Base-by-base conservation (phyloP, 2,329 filamentous ascomycete species). In the Chalara sp. region DNA sequence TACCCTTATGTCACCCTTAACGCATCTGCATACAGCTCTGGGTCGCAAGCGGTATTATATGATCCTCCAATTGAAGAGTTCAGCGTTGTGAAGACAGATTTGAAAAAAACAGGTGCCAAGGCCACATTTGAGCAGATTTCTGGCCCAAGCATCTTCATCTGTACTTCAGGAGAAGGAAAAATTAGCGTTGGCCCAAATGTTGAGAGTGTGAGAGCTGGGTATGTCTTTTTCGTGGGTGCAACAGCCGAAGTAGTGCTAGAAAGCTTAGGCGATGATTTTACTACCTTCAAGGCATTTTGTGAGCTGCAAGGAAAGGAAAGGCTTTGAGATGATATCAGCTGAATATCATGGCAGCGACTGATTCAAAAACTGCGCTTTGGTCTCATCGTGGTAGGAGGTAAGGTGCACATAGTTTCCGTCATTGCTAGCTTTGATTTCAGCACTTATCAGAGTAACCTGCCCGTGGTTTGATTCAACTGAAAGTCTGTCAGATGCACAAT, bases 51-150 rank as follows among this genome's bases (percentile, higher is more conserved):
- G 4, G 73, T 80, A 7, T 79, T 97, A 12, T 99, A 99, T 68
- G 88, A 99, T 64, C 93, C 93, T 0, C 93, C 93, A 0, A 99
- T 99, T 56, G 89, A 96, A 48, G 93, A 99, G 67, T 99, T 99
- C 68, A 86, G 84, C 58, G 92, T 99, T 12, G 81, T 96, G 44
- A 84, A 89, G 63, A 86, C 87, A 0, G 80, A 86, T 8, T 74
- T 99, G 35, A 86, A 84, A 58, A 76, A 75, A 13, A 68, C 76
- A 0, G 86, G 83, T 2, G 81, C 88, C 32, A 96, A 95, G 70
- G 89, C 83, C 0, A 96, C 88, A 0, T 95, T 99, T 61, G 91
- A 96, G 55, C 78, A 83, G 0, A 81, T 99, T 46, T 82, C 86
- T 6, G 93, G 93, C 0, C 93, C 93, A 0, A 96, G 90, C 67